phyloP scores from a whole-genome alignment of 106 monocot species.

The Platanthera guangdongensis region DNA sequence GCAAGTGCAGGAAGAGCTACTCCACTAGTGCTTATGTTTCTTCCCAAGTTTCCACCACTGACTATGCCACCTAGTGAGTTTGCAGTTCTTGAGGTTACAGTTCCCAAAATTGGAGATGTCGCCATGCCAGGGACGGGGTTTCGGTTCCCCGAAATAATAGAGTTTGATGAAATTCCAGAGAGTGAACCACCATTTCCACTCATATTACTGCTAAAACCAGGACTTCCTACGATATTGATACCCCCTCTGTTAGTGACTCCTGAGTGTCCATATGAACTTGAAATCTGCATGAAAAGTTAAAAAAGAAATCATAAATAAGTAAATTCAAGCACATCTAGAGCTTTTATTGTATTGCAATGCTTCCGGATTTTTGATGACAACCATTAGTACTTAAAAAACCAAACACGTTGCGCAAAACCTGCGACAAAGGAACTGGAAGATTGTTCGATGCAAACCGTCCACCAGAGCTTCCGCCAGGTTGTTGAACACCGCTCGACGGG shows the following conservation, averaged over 20 bases:
- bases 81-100: conserved; percentile 52
- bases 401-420: conserved; percentile 29
- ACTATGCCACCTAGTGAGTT: conserved; percentile 58
- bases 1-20: conserved; percentile 56
- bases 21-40: conserved; percentile 64
- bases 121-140: conserved; percentile 55
- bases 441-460: conserved; percentile 76
- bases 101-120: conserved; percentile 57
- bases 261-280: conserved; percentile 54
- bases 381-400: background rate
- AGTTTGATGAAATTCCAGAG: conserved; percentile 60
- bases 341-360: background rate
- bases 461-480: conserved; percentile 53
- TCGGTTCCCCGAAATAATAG: conserved; percentile 42
- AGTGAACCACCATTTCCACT: conserved; percentile 74
- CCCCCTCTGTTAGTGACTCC: conserved; percentile 52
- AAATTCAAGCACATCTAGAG: background rate
- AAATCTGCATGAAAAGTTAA: conserved; percentile 32
- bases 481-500: conserved; percentile 74
- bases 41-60: conserved; percentile 63
- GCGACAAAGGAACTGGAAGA: conserved; percentile 64
- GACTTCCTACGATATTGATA: conserved; percentile 48
- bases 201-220: conserved; percentile 70
- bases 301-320: background rate
- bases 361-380: background rate